Conservation (phyloP, 352 stramenopile species). For the Globisporangium viniferum region DNA sequence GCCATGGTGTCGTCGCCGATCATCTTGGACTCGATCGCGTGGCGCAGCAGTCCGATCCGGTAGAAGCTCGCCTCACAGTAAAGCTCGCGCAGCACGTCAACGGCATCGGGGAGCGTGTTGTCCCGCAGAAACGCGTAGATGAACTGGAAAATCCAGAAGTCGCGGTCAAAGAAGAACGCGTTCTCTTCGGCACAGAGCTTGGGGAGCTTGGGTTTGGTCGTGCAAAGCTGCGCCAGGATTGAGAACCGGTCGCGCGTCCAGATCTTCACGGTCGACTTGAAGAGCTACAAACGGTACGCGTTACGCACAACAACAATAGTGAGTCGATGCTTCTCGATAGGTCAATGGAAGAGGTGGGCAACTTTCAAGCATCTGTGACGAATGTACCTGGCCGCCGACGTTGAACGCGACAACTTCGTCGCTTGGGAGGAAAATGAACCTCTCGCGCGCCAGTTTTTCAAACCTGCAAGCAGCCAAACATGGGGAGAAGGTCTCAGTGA, state of each 20-base stretch:
- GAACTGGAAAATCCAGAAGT: slow-evolving; percentile 73
- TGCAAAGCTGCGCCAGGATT: slow-evolving; percentile 79
- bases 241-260: slow-evolving; percentile 79
- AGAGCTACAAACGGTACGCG: slow-evolving; percentile 30
- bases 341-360: neutral
- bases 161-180: slow-evolving; percentile 71
- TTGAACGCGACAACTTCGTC: slow-evolving; percentile 70
- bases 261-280: slow-evolving; percentile 66
- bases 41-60: slow-evolving; percentile 60
- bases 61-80: slow-evolving; percentile 83
- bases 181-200: slow-evolving; percentile 49
- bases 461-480: slow-evolving; percentile 34
- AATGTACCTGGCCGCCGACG: slow-evolving; percentile 49
- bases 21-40: slow-evolving; percentile 78
- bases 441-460: slow-evolving; percentile 47
- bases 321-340: neutral
- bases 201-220: slow-evolving; percentile 48
- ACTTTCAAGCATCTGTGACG: neutral
- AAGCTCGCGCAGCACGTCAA: slow-evolving; percentile 65
- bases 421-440: slow-evolving; percentile 48
- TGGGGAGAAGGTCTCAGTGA: neutral
- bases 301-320: neutral
- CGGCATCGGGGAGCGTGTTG: slow-evolving; percentile 47
- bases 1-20: slow-evolving; percentile 52
- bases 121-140: slow-evolving; percentile 68